Conservation (phyloP, 352 stramenopile species). For the Globisporangium ultimum region DNA sequence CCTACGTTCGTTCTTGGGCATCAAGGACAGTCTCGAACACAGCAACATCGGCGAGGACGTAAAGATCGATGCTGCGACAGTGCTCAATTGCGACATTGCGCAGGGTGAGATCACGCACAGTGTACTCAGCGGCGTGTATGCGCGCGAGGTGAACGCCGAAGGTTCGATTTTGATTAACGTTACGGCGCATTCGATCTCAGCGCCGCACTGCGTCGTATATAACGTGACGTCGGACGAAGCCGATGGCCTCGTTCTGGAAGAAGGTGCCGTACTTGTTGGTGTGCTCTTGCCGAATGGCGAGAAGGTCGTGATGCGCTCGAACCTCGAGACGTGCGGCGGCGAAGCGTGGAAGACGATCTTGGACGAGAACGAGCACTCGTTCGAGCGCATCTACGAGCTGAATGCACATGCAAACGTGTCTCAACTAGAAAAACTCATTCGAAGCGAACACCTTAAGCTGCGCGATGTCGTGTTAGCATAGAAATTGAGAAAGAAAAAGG, state of each 20-base stretch:
- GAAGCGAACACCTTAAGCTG: conserved; percentile 79
- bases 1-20: conserved; percentile 74
- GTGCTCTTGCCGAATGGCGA: conserved; percentile 91
- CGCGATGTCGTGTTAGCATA: conserved; percentile 65
- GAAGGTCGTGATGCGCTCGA: conserved; percentile 91
- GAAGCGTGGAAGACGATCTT: conserved; percentile 93
- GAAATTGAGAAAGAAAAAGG: not conserved
- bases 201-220: conserved; percentile 94
- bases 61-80: conserved; percentile 56
- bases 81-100: conserved; percentile 80
- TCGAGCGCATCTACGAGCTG: conserved; percentile 94
- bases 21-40: conserved; percentile 73
- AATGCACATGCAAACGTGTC: conserved; percentile 88
- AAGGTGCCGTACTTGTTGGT: conserved; percentile 93
- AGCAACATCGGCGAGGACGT: conserved; percentile 65
- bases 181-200: conserved; percentile 94
- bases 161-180: conserved; percentile 98
- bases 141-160: conserved; percentile 89
- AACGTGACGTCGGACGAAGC: conserved; percentile 94
- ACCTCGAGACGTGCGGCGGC: conserved; percentile 92
- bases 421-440: conserved; percentile 83
- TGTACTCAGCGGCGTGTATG: conserved; percentile 90
- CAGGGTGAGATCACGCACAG: conserved; percentile 63
- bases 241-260: conserved; percentile 88
- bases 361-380: conserved; percentile 91